A percentile compares a stretch with the other conserved stretches of the same genome.
Conservation (phyloP, 345 rosid genomes). For the Euclidium syriacum region DNA sequence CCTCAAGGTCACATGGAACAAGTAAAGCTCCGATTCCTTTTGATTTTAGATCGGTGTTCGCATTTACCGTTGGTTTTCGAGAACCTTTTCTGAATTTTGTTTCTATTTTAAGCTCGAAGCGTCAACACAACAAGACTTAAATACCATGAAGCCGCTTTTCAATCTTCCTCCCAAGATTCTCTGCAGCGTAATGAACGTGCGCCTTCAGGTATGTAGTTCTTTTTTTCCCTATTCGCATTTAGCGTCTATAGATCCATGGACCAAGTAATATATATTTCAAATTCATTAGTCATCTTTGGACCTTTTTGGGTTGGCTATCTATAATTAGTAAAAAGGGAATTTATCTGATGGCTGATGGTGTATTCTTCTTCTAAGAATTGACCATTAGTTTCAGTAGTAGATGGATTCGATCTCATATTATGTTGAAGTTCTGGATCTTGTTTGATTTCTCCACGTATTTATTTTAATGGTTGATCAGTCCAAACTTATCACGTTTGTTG, state of each 20-base stretch:
- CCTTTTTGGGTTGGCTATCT: not conserved
- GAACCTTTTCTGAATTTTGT: not conserved
- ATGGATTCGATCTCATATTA: not conserved
- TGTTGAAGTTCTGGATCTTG: not conserved
- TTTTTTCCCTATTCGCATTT: not conserved
- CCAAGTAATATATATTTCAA: not conserved
- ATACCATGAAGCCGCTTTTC: constrained; percentile 65
- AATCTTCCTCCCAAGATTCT: constrained; percentile 73
- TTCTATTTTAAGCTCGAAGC: constrained; percentile 70
- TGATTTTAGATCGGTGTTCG: constrained; percentile 11
- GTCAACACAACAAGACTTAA: constrained; percentile 70
- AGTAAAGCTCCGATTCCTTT: constrained; percentile 25
- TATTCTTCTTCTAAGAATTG: not conserved
- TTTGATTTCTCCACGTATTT: constrained; percentile 3
- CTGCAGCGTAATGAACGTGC: constrained; percentile 69
- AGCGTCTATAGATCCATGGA: not conserved
- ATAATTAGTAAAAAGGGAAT: not conserved
- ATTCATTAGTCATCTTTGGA: not conserved
- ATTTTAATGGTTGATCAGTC: not conserved
- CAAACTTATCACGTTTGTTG: not conserved
- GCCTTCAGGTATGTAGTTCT: constrained; percentile 49
- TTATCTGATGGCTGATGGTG: not conserved
- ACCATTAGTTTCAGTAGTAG: not conserved
- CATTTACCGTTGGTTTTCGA: not conserved
- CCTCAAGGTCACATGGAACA: constrained; percentile 99